Percentiles rank a stretch among this genome's conserved stretches.
Conservation (phyloP, 768 basidiomycete genomes). For the Cubamyces sp. region DNA sequence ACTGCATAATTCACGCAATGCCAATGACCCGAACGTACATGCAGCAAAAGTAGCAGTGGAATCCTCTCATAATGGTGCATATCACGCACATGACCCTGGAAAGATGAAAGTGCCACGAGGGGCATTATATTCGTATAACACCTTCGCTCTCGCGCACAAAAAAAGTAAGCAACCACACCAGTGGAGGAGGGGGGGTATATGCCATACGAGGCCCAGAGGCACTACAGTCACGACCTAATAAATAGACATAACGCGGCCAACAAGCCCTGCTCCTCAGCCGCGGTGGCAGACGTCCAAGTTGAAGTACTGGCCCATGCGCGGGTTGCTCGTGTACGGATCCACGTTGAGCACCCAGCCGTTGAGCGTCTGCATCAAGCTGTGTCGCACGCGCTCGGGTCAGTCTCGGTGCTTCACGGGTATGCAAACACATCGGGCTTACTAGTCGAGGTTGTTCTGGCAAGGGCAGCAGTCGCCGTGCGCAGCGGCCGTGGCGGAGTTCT, state of each 20-base stretch:
- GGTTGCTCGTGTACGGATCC: conserved; percentile 49
- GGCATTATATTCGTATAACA: conserved; percentile 16
- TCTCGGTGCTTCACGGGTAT: neutral
- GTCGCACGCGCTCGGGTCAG: conserved; percentile 21
- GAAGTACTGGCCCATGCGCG: conserved; percentile 65
- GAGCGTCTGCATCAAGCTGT: conserved; percentile 66
- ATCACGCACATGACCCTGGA: neutral
- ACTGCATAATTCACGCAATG: no score
- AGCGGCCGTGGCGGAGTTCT: conserved; percentile 64
- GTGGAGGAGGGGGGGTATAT: conserved; percentile 11
- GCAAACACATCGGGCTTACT: conserved; percentile 50
- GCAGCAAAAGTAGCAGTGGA: no score
- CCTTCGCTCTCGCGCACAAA: neutral
- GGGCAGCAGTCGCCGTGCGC: conserved; percentile 56
- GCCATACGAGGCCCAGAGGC: neutral
- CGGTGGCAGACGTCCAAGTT: conserved; percentile 53
- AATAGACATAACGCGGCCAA: neutral
- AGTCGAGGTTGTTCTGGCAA: conserved; percentile 87
- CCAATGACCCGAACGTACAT: no score
- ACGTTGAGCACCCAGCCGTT: conserved; percentile 74
- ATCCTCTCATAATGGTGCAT: neutral
- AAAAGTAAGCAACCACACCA: conserved; percentile 1
- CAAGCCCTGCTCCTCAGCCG: neutral
- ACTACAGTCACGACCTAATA: conserved; percentile 5
- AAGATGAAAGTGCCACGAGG: neutral